A percentile compares a stretch with the other conserved stretches of the same genome.
Evolutionary conservation across 306 rosid species (phyloP).

Genomic region (Sesbania bispinosa): DNA sequence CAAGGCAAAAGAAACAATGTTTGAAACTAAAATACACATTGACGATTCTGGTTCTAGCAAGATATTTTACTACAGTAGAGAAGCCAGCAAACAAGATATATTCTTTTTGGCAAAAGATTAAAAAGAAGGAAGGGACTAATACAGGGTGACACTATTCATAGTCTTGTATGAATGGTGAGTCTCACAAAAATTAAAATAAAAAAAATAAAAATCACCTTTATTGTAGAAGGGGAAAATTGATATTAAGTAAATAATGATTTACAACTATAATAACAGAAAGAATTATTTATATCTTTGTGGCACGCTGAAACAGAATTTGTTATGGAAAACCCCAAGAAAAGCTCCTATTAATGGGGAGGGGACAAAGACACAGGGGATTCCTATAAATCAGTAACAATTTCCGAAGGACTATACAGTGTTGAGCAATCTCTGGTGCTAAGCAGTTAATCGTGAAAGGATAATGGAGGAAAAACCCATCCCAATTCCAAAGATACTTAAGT

Average conservation of each 20-base stretch:
- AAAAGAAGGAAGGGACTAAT: too few relatives aligned
- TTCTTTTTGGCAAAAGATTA: background rate
- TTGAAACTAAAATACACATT: background rate
- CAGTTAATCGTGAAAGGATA: background rate
- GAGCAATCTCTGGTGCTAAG: background rate
- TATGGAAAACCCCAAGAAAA: constrained; percentile 3
- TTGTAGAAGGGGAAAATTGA: too few relatives aligned
- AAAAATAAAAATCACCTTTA: too few relatives aligned
- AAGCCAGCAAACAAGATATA: background rate
- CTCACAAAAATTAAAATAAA: too few relatives aligned
- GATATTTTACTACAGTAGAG: background rate
- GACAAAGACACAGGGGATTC: background rate
- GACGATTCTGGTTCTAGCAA: constrained; percentile 39
- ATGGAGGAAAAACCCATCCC: background rate
- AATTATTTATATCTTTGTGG: background rate
- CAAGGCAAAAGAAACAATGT: background rate
- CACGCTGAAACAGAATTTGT: too few relatives aligned
- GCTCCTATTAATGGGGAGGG: background rate
- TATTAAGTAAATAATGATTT: background rate
- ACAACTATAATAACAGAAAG: background rate
- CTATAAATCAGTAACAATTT: background rate
- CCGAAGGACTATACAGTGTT: background rate
- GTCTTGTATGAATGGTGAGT: too few relatives aligned
- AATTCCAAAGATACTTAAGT: background rate
- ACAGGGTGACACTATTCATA: too few relatives aligned